Evolutionary conservation across 2,329 filamentous ascomycete genomes (phyloP), one percentile per base, ranked within the genome.

Genomic region (Chaetomium strumarium): DNA sequence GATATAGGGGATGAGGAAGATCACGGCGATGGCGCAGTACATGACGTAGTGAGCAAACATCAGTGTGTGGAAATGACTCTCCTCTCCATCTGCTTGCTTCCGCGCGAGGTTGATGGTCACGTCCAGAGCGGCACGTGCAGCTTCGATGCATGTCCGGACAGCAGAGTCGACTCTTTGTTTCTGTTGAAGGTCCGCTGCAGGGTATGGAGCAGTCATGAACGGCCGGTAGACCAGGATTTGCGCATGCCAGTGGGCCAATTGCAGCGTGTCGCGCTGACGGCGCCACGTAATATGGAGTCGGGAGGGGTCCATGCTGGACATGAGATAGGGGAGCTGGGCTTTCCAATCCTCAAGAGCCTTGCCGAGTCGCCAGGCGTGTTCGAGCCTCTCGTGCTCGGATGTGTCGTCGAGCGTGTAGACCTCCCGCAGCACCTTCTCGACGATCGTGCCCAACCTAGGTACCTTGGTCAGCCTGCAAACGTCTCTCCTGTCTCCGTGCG

Each of bases 371-470:
- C n/a, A 13, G 9, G 55, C 53, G 30, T 38, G 45, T 12, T 44
- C 42, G 2, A 60, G 29, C 29, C 59, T 54, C 36, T 51, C 46
- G 1, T 49, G 34, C 11, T 58, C 48, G 1, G 57, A 48, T 5
- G 52, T 49, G 7, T 59, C 55, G 12, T 53, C 55, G 24, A 61
- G 46, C 1, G 55, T 42, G 46, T 62, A 62, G 5, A 58, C 57
- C 19, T 62, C 48, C 20, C 51, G 51, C 24, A 52, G 31, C 7
- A 58, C 47, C 38, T 34, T 53, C 19, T 55, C 56, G 5, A 60
- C 16, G 14, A 62, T 30, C 17, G 52, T 53, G 31, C 40, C 48
- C 20, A 60, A 24, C 43, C 52, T 55, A 41, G 13, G 24, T 24
- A 24, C 20, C 29, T 20, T 2, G 1, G 31, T 49, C 24, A 48